phyloP scores from a whole-genome alignment of 495 filamentous ascomycete genomes.

The Tuber umbilicatum region DNA sequence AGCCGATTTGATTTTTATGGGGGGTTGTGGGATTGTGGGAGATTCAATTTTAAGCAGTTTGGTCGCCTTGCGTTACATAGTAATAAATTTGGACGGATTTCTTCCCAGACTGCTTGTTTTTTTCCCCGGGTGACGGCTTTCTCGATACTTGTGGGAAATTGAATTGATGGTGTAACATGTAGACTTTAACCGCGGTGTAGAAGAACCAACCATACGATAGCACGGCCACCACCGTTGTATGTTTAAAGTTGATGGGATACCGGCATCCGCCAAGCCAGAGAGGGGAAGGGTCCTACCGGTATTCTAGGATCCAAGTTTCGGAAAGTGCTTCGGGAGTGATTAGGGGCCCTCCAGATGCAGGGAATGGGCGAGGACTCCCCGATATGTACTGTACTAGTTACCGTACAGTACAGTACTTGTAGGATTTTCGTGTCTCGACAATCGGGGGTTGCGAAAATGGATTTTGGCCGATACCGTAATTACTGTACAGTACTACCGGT shows the following conservation, averaged over 20 bases:
- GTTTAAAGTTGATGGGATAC: neutral
- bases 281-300: neutral
- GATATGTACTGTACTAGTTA: too few relatives aligned
- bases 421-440: neutral
- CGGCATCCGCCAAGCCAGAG: neutral
- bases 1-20: conserved; percentile 1
- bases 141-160: neutral
- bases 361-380: neutral
- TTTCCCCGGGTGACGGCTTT: neutral
- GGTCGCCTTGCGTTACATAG: conserved; percentile 28
- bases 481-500: too few relatives aligned
- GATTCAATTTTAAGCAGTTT: conserved; percentile 6
- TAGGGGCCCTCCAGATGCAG: neutral
- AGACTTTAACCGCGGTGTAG: neutral
- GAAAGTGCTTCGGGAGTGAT: neutral
- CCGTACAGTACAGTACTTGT: too few relatives aligned
- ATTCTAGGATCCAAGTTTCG: neutral
- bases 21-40: neutral
- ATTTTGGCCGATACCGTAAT: neutral
- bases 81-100: conserved; percentile 38
- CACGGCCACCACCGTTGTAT: neutral
- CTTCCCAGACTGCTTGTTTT: conserved; percentile 9
- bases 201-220: neutral
- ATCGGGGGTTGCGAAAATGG: neutral
- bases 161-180: neutral